Evolutionary conservation across 306 rosid genomes (phyloP), one percentile per base, ranked within the genome.

Genomic region (Hylodesmum podocarpum): DNA sequence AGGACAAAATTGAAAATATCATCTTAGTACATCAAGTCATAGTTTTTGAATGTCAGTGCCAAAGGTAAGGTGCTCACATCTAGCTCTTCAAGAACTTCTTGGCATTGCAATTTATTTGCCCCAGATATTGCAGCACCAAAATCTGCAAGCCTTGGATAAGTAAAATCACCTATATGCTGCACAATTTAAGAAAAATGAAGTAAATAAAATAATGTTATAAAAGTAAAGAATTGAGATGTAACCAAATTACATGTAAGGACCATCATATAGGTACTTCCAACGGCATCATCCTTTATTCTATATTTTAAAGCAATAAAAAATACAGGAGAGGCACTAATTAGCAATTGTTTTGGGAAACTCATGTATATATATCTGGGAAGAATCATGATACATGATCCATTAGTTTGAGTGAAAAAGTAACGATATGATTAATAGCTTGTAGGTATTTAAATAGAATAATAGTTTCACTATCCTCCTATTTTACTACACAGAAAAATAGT

Each of bases 51-150:
- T 31, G 78, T 69, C 58, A 80, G 15, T 67, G 58, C 22, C 50
- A 27, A 68, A 76, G 55, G 76, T 84, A 79, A 31, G 25, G 27
- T 29, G 67, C 97, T 84, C 84, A 96, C 99, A 83, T 96, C 99
- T 78, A 96, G 86, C 88, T 96, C 99, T 87, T 91, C 99, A 88
- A 96, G 99, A 68, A 96, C 99, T 88, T 87, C 79, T 69, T 96
- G 99, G 83, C 99, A 91, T 80, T 91, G 98, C 74, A 91, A 86
- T 85, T 96, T 96, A 84, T 96, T 96, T 62, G 97, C 99, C 79
- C 99, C 99, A 66, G 99, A 96, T 88, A 96, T 96, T 44, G 99
- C 99, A 80, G 99, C 98, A 83, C 97, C 98, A 86, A 96, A 96
- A 88, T 96, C 99, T 65, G 99, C 99, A 78, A 92, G 89, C 88